Conservation (phyloP, 2,329 filamentous ascomycete genomes). For the Colletotrichum lini region DNA sequence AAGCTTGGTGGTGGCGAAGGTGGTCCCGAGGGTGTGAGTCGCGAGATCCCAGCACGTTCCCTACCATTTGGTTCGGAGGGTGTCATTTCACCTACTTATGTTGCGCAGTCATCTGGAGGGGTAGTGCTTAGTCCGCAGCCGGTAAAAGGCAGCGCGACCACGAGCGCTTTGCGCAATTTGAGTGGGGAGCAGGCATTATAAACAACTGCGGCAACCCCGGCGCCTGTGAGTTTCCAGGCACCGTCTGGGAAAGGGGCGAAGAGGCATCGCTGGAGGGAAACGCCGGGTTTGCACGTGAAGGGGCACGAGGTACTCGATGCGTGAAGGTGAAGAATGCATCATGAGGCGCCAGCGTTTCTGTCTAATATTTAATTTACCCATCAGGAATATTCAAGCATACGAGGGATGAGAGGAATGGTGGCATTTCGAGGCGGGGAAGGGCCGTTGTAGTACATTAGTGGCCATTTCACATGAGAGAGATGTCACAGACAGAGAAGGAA, state of each 20-base stretch:
- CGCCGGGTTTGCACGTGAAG: constrained; percentile 56
- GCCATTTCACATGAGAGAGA: constrained; percentile 8
- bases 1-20: constrained; percentile 60
- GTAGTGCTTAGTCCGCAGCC: constrained; percentile 59
- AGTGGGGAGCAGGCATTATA: constrained; percentile 40
- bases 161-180: constrained; percentile 53
- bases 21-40: constrained; percentile 50
- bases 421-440: not conserved
- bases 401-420: not conserved
- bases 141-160: constrained; percentile 56
- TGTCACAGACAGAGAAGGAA: not conserved
- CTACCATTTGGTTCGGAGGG: constrained; percentile 69
- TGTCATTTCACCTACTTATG: constrained; percentile 60
- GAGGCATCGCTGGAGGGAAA: constrained; percentile 52
- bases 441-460: constrained; percentile 16
- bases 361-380: constrained; percentile 32
- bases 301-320: constrained; percentile 59
- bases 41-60: constrained; percentile 63
- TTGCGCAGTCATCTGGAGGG: constrained; percentile 53
- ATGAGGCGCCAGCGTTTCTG: constrained; percentile 22
- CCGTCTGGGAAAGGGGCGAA: constrained; percentile 68
- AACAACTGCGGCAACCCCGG: constrained; percentile 50
- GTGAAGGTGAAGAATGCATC: constrained; percentile 40
- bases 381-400: constrained; percentile 22
- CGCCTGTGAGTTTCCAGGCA: constrained; percentile 65